Percentiles rank a stretch among this genome's conserved stretches.
phyloP scores from a whole-genome alignment of 176 grass and related monocot genomes.

The Musa beccarii region DNA sequence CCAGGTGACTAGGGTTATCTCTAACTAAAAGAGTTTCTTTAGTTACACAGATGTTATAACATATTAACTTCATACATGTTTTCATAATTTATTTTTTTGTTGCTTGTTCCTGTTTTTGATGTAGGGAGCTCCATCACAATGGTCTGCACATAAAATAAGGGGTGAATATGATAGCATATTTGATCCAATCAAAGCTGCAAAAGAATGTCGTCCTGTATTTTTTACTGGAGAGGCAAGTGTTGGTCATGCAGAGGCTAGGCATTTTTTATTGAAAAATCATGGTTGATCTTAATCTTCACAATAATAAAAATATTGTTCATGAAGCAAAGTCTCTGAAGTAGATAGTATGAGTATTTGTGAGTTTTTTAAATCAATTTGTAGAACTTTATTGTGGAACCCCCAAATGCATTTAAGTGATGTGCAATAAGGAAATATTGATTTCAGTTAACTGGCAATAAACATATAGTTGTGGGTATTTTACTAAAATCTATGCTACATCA shows the following conservation, averaged over 20 bases:
- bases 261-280: too few species aligned
- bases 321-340: too few species aligned
- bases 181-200: slow-evolving; percentile 67
- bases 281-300: too few species aligned
- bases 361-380: too few species aligned
- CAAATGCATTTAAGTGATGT: too few species aligned
- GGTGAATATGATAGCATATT: slow-evolving; percentile 52
- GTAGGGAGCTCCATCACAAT: slow-evolving; percentile 73
- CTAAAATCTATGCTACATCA: too few species aligned
- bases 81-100: not conserved
- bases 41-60: not conserved
- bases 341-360: too few species aligned
- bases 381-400: too few species aligned
- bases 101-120: slow-evolving; percentile 19
- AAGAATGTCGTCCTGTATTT: slow-evolving; percentile 67
- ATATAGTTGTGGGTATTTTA: too few species aligned
- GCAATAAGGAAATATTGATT: too few species aligned
- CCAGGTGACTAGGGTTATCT: slow-evolving; percentile 34
- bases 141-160: slow-evolving; percentile 75
- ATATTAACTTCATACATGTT: not conserved
- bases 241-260: not conserved
- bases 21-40: slow-evolving; percentile 5
- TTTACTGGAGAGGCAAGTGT: slow-evolving; percentile 78
- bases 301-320: not conserved
- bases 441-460: too few species aligned